These are phyloP conservation scores for Porodaedalea pini DNA, from an alignment of 1,284 basidiomycete genomes.

Conservation along the genomic window DNA sequence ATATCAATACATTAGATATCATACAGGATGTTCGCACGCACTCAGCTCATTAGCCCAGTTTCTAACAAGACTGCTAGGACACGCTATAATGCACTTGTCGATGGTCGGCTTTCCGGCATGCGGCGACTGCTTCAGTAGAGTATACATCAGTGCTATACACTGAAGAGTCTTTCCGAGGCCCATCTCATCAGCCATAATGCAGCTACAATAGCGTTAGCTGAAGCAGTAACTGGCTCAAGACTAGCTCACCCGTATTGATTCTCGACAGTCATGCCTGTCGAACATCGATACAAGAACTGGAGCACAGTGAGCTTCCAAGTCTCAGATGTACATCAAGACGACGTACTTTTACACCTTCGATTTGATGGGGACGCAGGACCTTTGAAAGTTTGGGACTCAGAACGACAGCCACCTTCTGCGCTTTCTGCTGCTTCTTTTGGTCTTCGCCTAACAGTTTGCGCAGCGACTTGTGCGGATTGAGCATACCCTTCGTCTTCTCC, in stretches of 20 bases:
- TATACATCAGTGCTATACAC: conserved; percentile 96
- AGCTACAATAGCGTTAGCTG: conserved; percentile 33
- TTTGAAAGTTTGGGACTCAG: conserved; percentile 88
- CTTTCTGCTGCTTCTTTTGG: conserved; percentile 61
- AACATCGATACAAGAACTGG: conserved; percentile 92
- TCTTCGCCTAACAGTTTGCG: conserved; percentile 79
- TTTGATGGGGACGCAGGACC: conserved; percentile 93
- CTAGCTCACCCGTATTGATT: conserved; percentile 74
- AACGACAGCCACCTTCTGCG: conserved; percentile 90
- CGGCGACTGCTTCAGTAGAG: conserved; percentile 95
- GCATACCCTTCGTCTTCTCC: conserved; percentile 66
- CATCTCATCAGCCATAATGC: conserved; percentile 99
- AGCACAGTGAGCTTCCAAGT: conserved; percentile 19
- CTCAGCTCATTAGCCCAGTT: conserved; percentile 99
- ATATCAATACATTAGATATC: conserved; percentile 7
- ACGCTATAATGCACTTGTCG: conserved; percentile 97
- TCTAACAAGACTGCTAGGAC: conserved; percentile 93
- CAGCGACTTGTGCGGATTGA: conserved; percentile 91
- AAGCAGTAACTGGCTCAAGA: background rate
- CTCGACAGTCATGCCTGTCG: conserved; percentile 89
- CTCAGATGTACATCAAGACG: conserved; percentile 8
- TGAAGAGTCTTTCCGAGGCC: conserved; percentile 95
- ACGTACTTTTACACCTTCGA: conserved; percentile 93
- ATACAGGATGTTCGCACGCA: conserved; percentile 34
- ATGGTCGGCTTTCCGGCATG: conserved; percentile 82